A percentile compares a stretch with the other conserved stretches of the same genome.
Conservation (phyloP, 1,139 yeast species). For the Geotrichum reessii region DNA sequence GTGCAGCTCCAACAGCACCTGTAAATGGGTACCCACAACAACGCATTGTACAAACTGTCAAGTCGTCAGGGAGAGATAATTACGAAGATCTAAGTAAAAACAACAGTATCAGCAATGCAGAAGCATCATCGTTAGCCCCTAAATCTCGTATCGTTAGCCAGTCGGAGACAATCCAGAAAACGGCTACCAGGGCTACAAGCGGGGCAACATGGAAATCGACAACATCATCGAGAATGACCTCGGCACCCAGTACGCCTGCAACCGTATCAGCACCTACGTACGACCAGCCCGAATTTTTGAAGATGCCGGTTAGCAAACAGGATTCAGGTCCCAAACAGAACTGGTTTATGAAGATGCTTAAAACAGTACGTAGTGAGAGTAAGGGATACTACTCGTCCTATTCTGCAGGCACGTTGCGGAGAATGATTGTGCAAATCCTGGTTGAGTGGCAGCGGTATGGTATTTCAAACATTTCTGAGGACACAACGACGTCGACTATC, state of each 20-base stretch:
- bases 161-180: neutral
- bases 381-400: constrained; percentile 29
- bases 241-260: neutral
- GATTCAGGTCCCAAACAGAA: constrained; percentile 27
- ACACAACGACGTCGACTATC: constrained; percentile 26
- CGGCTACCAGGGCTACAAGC: neutral
- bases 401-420: constrained; percentile 28
- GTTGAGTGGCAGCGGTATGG: constrained; percentile 37
- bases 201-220: neutral
- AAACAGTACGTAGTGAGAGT: constrained; percentile 9
- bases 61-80: neutral
- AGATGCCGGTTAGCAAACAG: neutral
- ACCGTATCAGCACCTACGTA: neutral
- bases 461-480: constrained; percentile 29
- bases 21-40: neutral
- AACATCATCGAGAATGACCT: neutral
- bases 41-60: neutral
- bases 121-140: neutral
- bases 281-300: neutral
- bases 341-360: constrained; percentile 39
- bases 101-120: neutral
- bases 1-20: constrained; percentile 17
- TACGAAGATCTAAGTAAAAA: neutral
- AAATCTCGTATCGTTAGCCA: constrained; percentile 3
- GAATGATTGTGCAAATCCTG: constrained; percentile 32